Conservation (phyloP, 768 basidiomycete species). For the Mycena filopes region DNA sequence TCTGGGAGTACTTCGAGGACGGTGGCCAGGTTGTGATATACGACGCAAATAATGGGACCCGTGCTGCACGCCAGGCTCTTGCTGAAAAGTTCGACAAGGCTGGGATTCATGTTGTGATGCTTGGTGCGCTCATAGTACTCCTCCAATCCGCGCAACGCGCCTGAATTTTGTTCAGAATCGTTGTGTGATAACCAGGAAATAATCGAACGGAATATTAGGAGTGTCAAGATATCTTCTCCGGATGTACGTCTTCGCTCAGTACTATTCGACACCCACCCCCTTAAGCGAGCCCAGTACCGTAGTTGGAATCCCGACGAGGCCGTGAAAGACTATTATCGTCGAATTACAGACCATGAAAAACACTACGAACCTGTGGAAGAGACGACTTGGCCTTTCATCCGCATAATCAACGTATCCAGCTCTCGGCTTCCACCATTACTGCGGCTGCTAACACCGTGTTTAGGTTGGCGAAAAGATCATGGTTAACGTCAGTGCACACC, state of each 20-base stretch:
- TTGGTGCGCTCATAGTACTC: constrained; percentile 64
- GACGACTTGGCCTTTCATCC: constrained; percentile 91
- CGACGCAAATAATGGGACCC: constrained; percentile 95
- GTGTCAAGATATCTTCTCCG: constrained; percentile 97
- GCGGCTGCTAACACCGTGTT: background rate
- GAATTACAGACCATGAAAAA: constrained; percentile 87
- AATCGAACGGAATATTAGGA: constrained; percentile 93
- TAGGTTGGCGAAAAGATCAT: constrained; percentile 96
- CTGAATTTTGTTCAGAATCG: constrained; percentile 67
- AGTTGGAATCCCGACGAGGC: constrained; percentile 94
- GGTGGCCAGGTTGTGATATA: constrained; percentile 98
- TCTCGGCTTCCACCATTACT: background rate
- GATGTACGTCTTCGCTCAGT: constrained; percentile 72
- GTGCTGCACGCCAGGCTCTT: constrained; percentile 70
- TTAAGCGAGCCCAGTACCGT: constrained; percentile 70
- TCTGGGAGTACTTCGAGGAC: constrained; percentile 86
- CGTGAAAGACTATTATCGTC: constrained; percentile 89
- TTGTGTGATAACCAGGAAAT: constrained; percentile 92
- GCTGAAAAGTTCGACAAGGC: constrained; percentile 87
- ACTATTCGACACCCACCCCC: constrained; percentile 24
- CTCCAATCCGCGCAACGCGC: background rate
- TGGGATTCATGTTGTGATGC: constrained; percentile 92
- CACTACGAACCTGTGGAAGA: constrained; percentile 94
- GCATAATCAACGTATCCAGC: constrained; percentile 84
- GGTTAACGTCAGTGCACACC: constrained; percentile 74